These are phyloP conservation scores for Cydonia oblonga DNA, from an alignment of 331 rosid genomes.

Conservation along the genomic window DNA sequence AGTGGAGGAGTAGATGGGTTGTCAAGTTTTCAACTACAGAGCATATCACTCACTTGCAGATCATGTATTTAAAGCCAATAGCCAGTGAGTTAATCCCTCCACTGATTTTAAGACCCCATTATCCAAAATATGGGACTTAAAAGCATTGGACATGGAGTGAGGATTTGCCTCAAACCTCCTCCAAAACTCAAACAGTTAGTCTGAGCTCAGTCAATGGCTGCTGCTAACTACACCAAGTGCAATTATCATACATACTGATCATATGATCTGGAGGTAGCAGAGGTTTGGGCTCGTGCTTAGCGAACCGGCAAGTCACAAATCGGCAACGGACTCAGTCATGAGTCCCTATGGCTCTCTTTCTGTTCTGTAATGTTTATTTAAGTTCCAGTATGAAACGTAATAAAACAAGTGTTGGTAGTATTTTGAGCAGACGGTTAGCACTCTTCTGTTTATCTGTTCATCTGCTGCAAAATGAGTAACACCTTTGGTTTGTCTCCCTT, in stretches of 20 bases:
- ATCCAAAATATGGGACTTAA: conserved; percentile 28
- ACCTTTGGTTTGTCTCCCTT: neutral
- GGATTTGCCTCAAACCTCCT: conserved; percentile 19
- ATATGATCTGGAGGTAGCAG: conserved; percentile 4
- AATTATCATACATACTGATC: neutral
- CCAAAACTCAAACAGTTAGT: conserved; percentile 34
- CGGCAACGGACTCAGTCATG: conserved; percentile 58
- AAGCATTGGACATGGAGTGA: conserved; percentile 26
- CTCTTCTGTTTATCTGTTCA: neutral
- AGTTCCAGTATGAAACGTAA: conserved; percentile 16
- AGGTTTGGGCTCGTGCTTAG: conserved; percentile 33
- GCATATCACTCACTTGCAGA: neutral
- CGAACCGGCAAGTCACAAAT: conserved; percentile 92
- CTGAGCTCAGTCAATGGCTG: conserved; percentile 36
- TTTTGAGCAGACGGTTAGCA: conserved; percentile 22
- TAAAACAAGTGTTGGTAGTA: conserved; percentile 23
- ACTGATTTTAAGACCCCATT: conserved; percentile 27
- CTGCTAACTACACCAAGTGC: conserved; percentile 15
- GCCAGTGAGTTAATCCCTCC: conserved; percentile 29
- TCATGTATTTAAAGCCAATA: conserved; percentile 49
- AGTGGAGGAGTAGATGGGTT: conserved; percentile 25
- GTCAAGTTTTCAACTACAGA: neutral
- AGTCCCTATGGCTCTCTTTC: conserved; percentile 24
- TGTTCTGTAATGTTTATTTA: conserved; percentile 6
- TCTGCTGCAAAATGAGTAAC: neutral